Evolutionary conservation across 106 monocot species (phyloP).

Genomic region (Allium cepa): DNA sequence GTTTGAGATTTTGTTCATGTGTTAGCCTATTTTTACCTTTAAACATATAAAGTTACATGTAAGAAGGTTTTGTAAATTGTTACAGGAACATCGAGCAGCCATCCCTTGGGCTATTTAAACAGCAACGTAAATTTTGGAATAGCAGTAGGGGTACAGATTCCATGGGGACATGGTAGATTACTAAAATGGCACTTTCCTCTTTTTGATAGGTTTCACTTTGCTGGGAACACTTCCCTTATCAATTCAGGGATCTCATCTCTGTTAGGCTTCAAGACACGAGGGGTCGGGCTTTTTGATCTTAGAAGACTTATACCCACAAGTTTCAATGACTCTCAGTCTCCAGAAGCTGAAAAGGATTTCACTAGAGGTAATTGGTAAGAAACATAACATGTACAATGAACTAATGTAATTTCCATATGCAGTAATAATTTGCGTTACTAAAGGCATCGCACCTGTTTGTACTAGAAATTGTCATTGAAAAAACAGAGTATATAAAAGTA

Average conservation of each 20-base stretch:
- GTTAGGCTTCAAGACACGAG: conserved; percentile 65
- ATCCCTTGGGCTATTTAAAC: conserved; percentile 42
- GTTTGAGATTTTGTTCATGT: no score
- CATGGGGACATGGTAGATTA: conserved; percentile 39
- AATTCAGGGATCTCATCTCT: conserved; percentile 60
- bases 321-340: conserved; percentile 20
- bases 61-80: background rate
- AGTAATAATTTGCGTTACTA: no score
- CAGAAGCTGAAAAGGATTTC: conserved; percentile 36
- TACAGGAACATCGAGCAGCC: conserved; percentile 44
- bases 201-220: conserved; percentile 35
- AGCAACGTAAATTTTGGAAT: conserved; percentile 43
- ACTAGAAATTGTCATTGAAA: no score
- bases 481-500: no score
- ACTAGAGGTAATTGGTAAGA: conserved; percentile 83
- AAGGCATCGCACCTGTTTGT: no score
- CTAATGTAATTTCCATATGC: no score
- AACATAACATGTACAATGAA: no score
- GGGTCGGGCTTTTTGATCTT: conserved; percentile 61
- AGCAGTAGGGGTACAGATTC: conserved; percentile 37
- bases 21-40: no score
- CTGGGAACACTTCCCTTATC: conserved; percentile 44
- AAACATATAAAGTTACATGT: no score
- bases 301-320: conserved; percentile 37
- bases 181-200: conserved; percentile 20